Conservation (phyloP, 768 basidiomycete genomes). For the Kwoniella bestiolae region DNA sequence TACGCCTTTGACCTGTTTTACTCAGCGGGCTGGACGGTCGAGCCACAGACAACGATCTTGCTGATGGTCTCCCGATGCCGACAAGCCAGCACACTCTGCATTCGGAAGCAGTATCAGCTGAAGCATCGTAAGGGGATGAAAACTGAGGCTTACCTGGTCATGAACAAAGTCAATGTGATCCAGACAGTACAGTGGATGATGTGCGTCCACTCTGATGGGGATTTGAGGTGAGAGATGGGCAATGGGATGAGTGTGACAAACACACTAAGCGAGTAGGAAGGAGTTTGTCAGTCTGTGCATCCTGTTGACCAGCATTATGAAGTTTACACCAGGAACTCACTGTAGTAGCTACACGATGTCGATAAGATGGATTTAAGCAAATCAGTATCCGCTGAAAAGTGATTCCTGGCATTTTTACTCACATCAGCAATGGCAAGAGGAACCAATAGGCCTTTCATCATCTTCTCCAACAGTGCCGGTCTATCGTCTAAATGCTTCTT, state of each 20-base stretch:
- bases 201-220: constrained; percentile 46
- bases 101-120: background rate
- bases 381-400: background rate
- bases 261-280: constrained; percentile 27
- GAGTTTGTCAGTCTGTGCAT: no score
- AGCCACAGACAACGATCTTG: constrained; percentile 7
- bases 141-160: constrained; percentile 13
- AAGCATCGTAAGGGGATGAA: background rate
- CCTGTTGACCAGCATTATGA: background rate
- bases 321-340: constrained; percentile 13
- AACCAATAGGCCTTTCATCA: constrained; percentile 50
- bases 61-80: constrained; percentile 15
- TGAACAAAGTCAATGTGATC: constrained; percentile 49
- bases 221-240: constrained; percentile 41
- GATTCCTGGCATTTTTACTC: background rate
- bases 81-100: constrained; percentile 11
- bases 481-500: constrained; percentile 31
- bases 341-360: constrained; percentile 24
- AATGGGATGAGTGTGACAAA: constrained; percentile 46
- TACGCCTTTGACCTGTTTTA: constrained; percentile 13
- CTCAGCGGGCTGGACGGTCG: background rate
- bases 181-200: constrained; percentile 51
- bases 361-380: background rate
- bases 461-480: constrained; percentile 42
- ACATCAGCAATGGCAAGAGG: constrained; percentile 54